phyloP scores from a whole-genome alignment of 331 rosid genomes.

The Acacia pycnantha region DNA sequence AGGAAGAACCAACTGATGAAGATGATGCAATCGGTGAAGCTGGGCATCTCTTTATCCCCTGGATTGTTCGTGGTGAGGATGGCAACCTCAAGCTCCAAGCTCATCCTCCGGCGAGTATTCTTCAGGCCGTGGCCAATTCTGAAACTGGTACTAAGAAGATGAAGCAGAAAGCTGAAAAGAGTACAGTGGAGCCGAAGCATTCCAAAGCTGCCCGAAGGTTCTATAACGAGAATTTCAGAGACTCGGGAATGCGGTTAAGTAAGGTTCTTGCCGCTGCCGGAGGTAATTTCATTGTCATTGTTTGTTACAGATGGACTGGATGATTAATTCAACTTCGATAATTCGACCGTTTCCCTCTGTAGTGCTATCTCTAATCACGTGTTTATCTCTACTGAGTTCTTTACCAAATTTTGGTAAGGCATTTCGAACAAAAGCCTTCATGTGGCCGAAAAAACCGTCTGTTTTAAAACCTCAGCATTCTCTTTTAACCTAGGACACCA shows the following conservation, averaged over 20 bases:
- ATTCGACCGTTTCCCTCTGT: neutral
- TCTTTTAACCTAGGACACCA: neutral
- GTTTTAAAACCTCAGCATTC: neutral
- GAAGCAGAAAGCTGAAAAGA: slow-evolving; percentile 29
- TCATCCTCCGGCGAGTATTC: slow-evolving; percentile 59
- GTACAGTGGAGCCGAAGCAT: slow-evolving; percentile 47
- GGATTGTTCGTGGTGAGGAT: slow-evolving; percentile 90
- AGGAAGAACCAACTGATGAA: slow-evolving; percentile 18
- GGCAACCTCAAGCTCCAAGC: slow-evolving; percentile 66
- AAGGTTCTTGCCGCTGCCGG: slow-evolving; percentile 96
- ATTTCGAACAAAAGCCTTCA: neutral
- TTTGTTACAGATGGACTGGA: neutral
- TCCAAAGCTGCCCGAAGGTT: slow-evolving; percentile 89
- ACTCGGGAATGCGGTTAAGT: slow-evolving; percentile 69
- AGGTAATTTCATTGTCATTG: slow-evolving; percentile 41
- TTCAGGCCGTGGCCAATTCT: slow-evolving; percentile 48
- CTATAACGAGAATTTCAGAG: slow-evolving; percentile 69
- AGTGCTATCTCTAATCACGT: neutral
- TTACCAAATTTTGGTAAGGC: neutral
- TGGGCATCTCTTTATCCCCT: slow-evolving; percentile 67
- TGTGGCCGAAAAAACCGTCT: neutral
- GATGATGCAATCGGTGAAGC: slow-evolving; percentile 24
- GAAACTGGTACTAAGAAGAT: slow-evolving; percentile 43
- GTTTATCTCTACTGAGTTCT: neutral
- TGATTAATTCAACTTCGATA: neutral